These are phyloP conservation scores for Parastagonospora nodorum DNA, from an alignment of 2,329 filamentous ascomycete genomes.

Conservation along the genomic window DNA sequence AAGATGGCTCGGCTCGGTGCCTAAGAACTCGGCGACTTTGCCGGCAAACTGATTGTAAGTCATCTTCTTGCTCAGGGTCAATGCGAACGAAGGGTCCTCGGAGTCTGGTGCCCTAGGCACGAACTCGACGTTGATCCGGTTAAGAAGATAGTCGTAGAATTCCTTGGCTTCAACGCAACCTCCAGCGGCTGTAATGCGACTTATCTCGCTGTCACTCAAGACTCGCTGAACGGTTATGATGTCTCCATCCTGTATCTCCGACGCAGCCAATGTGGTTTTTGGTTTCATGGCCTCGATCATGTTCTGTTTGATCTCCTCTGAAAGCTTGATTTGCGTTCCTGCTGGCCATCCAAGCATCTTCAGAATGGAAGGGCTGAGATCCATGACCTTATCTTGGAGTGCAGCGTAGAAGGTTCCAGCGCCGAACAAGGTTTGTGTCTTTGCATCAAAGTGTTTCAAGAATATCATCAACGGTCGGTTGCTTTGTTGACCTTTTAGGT, in stretches of 20 bases:
- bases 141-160: slow-evolving; percentile 92
- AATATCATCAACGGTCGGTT: slow-evolving; percentile 77
- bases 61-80: slow-evolving; percentile 86
- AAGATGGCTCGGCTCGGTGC: slow-evolving; percentile 81
- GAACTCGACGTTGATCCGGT: slow-evolving; percentile 80
- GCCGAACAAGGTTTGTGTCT: slow-evolving; percentile 74
- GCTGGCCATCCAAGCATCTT: slow-evolving; percentile 86
- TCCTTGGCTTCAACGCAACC: slow-evolving; percentile 72
- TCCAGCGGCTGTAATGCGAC: slow-evolving; percentile 43
- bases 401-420: slow-evolving; percentile 85
- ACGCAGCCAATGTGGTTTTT: slow-evolving; percentile 85
- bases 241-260: slow-evolving; percentile 95
- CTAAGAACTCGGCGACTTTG: slow-evolving; percentile 78
- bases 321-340: slow-evolving; percentile 74
- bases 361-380: slow-evolving; percentile 77
- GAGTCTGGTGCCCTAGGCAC: slow-evolving; percentile 65
- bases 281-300: slow-evolving; percentile 97
- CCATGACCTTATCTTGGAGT: slow-evolving; percentile 84
- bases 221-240: slow-evolving; percentile 90
- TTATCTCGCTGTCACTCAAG: slow-evolving; percentile 54
- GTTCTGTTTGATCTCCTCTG: slow-evolving; percentile 96
- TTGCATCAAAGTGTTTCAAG: slow-evolving; percentile 87
- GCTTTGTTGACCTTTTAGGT: slow-evolving; percentile 58
- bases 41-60: slow-evolving; percentile 85
- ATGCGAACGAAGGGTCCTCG: slow-evolving; percentile 68